Percentiles rank a stretch among this genome's conserved stretches.
Conservation (phyloP, 1,139 yeast genomes). For the Ogataea hybrid region DNA sequence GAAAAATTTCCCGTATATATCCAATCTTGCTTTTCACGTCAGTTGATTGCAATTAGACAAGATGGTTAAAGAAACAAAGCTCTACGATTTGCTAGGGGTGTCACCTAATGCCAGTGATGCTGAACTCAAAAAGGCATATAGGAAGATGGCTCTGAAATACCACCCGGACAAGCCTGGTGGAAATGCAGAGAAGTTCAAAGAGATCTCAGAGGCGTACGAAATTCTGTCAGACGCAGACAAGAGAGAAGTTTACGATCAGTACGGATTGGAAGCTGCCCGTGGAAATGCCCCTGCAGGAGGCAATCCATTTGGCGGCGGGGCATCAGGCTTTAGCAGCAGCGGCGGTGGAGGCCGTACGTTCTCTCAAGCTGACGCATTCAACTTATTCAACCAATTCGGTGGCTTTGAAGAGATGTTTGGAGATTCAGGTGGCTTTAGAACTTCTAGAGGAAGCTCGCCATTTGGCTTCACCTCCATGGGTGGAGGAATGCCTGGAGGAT, state of each 20-base stretch:
- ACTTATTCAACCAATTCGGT: conserved; percentile 76
- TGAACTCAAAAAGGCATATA: conserved; percentile 82
- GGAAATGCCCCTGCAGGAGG: conserved; percentile 85
- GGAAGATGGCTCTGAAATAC: conserved; percentile 81
- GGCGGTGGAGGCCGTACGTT: conserved; percentile 45
- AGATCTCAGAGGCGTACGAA: conserved; percentile 92
- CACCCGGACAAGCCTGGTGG: conserved; percentile 97
- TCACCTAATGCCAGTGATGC: conserved; percentile 72
- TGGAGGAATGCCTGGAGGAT: conserved; percentile 31
- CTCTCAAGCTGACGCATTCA: conserved; percentile 79
- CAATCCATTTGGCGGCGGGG: conserved; percentile 46
- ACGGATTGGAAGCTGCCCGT: conserved; percentile 89
- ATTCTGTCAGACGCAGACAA: conserved; percentile 80
- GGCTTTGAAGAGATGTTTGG: conserved; percentile 45
- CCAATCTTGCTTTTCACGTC: not conserved
- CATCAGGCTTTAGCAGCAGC: conserved; percentile 41
- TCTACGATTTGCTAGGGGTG: conserved; percentile 78
- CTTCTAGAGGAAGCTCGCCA: conserved; percentile 18
- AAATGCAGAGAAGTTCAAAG: conserved; percentile 89
- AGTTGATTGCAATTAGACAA: not conserved
- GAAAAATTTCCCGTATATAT: conserved; percentile 1
- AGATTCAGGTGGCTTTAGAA: conserved; percentile 38
- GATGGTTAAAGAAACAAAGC: conserved; percentile 82
- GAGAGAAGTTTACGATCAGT: conserved; percentile 81
- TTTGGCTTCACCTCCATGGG: conserved; percentile 12